phyloP scores from a whole-genome alignment of 805 yeast species.

The Pichia phayaonensis region DNA sequence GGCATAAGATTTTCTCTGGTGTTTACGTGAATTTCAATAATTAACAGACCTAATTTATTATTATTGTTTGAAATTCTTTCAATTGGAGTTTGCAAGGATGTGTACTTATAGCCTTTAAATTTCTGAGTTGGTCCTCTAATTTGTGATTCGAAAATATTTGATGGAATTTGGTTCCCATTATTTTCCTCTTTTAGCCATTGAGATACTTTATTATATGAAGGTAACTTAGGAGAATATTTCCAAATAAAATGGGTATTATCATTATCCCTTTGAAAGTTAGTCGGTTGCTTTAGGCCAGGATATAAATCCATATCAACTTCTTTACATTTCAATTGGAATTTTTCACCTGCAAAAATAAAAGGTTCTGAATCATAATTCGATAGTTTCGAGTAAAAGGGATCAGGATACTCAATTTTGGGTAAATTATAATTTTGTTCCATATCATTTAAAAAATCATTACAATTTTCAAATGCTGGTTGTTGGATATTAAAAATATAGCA shows the following conservation, averaged over 20 bases:
- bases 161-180: constrained; percentile 11
- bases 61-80: constrained; percentile 31
- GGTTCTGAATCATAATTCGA: constrained; percentile 48
- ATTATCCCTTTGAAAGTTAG: not conserved
- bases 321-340: constrained; percentile 40
- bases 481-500: constrained; percentile 1
- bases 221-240: constrained; percentile 32
- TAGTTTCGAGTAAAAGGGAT: constrained; percentile 54
- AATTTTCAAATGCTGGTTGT: constrained; percentile 16
- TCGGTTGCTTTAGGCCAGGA: constrained; percentile 5
- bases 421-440: constrained; percentile 38
- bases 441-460: constrained; percentile 16
- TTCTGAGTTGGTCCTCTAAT: constrained; percentile 40
- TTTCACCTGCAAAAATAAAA: constrained; percentile 60
- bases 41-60: constrained; percentile 46
- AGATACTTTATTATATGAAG: constrained; percentile 34
- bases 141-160: constrained; percentile 36
- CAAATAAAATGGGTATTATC: constrained; percentile 4
- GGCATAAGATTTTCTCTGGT: constrained; percentile 47
- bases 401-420: constrained; percentile 46
- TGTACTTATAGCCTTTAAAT: constrained; percentile 32
- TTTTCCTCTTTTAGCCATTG: constrained; percentile 26
- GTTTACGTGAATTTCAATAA: constrained; percentile 61
- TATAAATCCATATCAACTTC: constrained; percentile 24
- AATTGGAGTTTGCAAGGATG: constrained; percentile 23